Conservation (phyloP, 73 alveolate species). For the Urostyla sp. region DNA sequence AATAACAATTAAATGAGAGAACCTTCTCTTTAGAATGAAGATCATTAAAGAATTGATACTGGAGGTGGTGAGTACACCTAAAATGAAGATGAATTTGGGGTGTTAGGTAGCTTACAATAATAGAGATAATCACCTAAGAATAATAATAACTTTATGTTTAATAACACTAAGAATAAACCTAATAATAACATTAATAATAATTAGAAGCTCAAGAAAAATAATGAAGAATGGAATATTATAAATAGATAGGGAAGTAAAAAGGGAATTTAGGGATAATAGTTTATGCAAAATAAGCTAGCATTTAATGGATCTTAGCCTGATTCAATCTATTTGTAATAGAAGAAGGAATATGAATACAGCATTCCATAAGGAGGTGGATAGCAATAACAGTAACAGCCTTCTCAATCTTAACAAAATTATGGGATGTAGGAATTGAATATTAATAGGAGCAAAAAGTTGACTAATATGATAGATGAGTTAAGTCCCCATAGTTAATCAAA, state of each 20-base stretch:
- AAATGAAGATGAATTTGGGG: constrained; percentile 19
- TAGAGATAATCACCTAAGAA: too few relatives aligned
- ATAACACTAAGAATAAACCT: neutral
- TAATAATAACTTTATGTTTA: too few relatives aligned
- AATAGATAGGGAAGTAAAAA: constrained; percentile 48
- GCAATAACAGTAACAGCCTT: neutral
- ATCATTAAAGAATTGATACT: constrained; percentile 32
- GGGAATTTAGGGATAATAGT: too few relatives aligned
- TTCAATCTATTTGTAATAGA: neutral
- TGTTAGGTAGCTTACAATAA: neutral
- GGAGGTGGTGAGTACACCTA: constrained; percentile 50
- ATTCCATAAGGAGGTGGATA: neutral
- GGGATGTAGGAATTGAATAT: neutral
- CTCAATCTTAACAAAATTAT: constrained; percentile 2
- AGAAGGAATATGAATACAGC: neutral
- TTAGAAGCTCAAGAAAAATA: neutral
- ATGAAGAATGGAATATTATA: constrained; percentile 15
- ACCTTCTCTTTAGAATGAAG: constrained; percentile 3
- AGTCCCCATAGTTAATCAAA: constrained; percentile 56
- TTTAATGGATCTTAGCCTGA: neutral
- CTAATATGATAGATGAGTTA: constrained; percentile 19
- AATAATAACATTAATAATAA: neutral
- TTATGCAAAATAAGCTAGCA: neutral
- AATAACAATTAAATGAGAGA: constrained; percentile 24
- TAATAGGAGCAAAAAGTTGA: constrained; percentile 13